These are phyloP conservation scores for Amanita rimosa DNA, from an alignment of 768 basidiomycete genomes.

Conservation along the genomic window DNA sequence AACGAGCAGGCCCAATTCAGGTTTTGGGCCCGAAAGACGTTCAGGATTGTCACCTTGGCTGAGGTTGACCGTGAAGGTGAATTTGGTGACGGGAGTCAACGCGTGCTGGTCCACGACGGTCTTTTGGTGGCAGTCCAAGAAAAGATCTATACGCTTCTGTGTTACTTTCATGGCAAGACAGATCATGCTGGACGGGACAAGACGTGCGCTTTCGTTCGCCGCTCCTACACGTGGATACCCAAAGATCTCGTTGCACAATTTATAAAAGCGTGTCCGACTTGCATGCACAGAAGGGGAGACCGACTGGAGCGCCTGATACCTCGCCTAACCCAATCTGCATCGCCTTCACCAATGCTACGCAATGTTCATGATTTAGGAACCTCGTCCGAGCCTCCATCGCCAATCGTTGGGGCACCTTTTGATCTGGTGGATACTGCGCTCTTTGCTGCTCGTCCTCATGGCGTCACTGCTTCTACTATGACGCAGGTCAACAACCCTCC, in stretches of 20 bases:
- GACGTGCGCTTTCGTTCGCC: constrained; percentile 54
- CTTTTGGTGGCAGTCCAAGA: constrained; percentile 69
- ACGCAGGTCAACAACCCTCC: not conserved
- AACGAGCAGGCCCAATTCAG: constrained; percentile 59
- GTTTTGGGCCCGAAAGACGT: constrained; percentile 82
- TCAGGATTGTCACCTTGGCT: constrained; percentile 27
- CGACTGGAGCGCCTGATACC: constrained; percentile 11
- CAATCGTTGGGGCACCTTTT: not conserved
- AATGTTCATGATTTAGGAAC: not conserved
- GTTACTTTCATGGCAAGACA: constrained; percentile 55
- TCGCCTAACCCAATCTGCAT: not conserved
- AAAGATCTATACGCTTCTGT: constrained; percentile 69
- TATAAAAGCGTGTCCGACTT: constrained; percentile 72
- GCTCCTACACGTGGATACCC: constrained; percentile 74
- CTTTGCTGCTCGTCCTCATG: not conserved
- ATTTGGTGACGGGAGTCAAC: not conserved
- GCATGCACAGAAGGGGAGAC: constrained; percentile 36
- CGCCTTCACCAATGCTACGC: not conserved
- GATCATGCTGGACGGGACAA: constrained; percentile 74
- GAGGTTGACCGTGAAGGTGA: not conserved
- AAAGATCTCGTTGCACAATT: constrained; percentile 76
- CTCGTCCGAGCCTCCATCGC: not conserved
- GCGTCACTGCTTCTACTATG: too few species aligned
- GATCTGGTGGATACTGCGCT: not conserved
- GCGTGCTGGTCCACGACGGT: constrained; percentile 59